Evolutionary conservation across 2,329 filamentous ascomycete genomes (phyloP), one percentile per base, ranked within the genome.

Genomic region (Dactylellina leptospora): DNA sequence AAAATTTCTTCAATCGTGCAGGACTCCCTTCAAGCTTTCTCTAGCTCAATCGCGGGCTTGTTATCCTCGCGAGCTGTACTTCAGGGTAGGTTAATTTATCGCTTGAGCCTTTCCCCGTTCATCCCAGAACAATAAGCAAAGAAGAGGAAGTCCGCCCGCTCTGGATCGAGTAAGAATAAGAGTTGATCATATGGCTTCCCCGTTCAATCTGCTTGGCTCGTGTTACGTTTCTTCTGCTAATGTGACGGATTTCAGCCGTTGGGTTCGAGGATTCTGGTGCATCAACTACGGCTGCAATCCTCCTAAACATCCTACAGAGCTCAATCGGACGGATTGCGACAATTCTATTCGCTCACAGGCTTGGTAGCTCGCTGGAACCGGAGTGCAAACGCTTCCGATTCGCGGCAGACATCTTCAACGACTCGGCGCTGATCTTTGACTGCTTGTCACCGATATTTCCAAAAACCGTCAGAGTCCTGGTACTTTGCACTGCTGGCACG

Each of bases 351-450:
- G 93, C 92, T 0, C 88, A 96, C 79, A 85, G 87, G 44, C 87
- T 93, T 68, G 92, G 92, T 36, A 90, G 90, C 47, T 86, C 90
- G 28, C 89, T 96, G 50, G 92, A 96, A 79, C 91, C 92, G 1
- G 92, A 97, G 78, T 93, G 91, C 82, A 97, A 97, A 79, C 89
- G 86, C 79, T 96, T 93, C 80, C 88, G 92, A 13, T 89, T 96
- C 51, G 85, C 93, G 1, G 92, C 92, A 2, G 92, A 96, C 78
- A 82, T 96, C 18, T 90, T 96, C 82, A 96, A 96, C 80, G 92
- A 96, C 78, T 84, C 87, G 6, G 90, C 90, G 11, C 91, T 96
- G 82, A 83, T 96, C 60, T 84, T 96, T n/a, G 91, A 96, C 78
- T 88, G 92, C 71, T 83, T 93, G 38, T 92, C 89, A 2, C 92